phyloP scores from a whole-genome alignment of 2,329 filamentous ascomycete genomes.

The Blastomyces gilchristii region DNA sequence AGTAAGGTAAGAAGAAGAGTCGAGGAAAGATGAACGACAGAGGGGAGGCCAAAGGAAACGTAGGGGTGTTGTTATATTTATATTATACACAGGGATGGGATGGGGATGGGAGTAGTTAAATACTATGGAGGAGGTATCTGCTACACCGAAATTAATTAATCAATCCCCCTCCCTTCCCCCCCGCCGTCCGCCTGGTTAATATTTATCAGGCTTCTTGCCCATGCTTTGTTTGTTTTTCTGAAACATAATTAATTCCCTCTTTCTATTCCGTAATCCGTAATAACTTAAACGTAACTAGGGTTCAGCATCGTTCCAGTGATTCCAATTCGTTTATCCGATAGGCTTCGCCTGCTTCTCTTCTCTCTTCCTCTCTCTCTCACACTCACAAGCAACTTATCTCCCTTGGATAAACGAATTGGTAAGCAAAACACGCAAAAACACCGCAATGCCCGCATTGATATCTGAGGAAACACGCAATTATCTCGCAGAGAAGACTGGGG shows the following conservation, averaged over 20 bases:
- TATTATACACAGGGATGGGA: not conserved
- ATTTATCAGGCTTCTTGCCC: too few relatives aligned
- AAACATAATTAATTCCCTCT: too few relatives aligned
- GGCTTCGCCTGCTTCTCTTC: too few relatives aligned
- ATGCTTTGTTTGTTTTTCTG: not conserved
- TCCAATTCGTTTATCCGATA: not conserved
- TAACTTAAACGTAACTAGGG: too few relatives aligned
- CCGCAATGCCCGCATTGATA: not conserved
- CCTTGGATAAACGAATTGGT: not conserved
- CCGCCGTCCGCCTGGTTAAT: not conserved
- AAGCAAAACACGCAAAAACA: not conserved
- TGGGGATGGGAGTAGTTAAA: not conserved
- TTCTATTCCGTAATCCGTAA: not conserved
- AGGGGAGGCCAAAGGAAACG: not conserved
- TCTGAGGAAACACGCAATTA: not conserved
- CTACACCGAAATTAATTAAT: too few relatives aligned
- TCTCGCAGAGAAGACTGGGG: not conserved
- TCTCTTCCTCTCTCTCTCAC: too few relatives aligned
- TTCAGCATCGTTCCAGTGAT: not conserved
- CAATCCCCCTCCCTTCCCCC: too few relatives aligned
- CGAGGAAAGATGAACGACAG: too few relatives aligned
- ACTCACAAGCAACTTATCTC: too few relatives aligned
- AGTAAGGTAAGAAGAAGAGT: not conserved
- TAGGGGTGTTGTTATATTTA: not conserved
- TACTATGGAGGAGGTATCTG: not conserved